Evolutionary conservation across 108 stramenopile species (phyloP).

Genomic region (Chaetoceros muelleri): DNA sequence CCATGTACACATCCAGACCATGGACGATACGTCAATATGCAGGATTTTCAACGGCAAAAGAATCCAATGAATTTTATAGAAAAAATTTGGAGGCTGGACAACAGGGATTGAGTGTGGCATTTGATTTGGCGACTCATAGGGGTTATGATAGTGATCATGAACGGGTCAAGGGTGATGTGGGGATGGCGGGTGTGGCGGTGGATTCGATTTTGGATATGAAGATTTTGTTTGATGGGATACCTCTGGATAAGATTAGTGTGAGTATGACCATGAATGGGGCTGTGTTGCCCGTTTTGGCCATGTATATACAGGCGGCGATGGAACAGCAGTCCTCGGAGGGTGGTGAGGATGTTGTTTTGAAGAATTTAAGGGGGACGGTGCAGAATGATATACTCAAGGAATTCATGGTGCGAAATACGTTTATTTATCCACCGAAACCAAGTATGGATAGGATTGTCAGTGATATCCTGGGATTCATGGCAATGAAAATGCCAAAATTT

Average conservation of each 20-base stretch:
- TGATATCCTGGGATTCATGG: slow-evolving; percentile 93
- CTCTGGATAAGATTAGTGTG: slow-evolving; percentile 88
- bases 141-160: slow-evolving; percentile 97
- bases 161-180: slow-evolving; percentile 94
- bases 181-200: slow-evolving; percentile 98
- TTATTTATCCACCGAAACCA: slow-evolving; percentile 91
- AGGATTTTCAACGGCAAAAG: slow-evolving; percentile 96
- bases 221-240: slow-evolving; percentile 93
- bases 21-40: slow-evolving; percentile 92
- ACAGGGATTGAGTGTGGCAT: slow-evolving; percentile 92
- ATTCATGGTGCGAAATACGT: slow-evolving; percentile 95
- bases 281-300: slow-evolving; percentile 88
- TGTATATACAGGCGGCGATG: slow-evolving; percentile 91
- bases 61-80: slow-evolving; percentile 88
- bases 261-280: slow-evolving; percentile 99
- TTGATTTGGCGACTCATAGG: slow-evolving; percentile 96
- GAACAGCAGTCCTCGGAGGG: slow-evolving; percentile 42
- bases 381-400: slow-evolving; percentile 99
- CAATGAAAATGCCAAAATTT: slow-evolving; percentile 93
- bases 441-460: slow-evolving; percentile 79
- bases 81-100: slow-evolving; percentile 90
- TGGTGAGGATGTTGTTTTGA: slow-evolving; percentile 32
- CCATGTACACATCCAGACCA: slow-evolving; percentile 91
- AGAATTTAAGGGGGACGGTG: slow-evolving; percentile 83
- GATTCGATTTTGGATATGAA: slow-evolving; percentile 95